phyloP scores from a whole-genome alignment of 495 filamentous ascomycete genomes.

The Aspergillus carlsbadensis region DNA sequence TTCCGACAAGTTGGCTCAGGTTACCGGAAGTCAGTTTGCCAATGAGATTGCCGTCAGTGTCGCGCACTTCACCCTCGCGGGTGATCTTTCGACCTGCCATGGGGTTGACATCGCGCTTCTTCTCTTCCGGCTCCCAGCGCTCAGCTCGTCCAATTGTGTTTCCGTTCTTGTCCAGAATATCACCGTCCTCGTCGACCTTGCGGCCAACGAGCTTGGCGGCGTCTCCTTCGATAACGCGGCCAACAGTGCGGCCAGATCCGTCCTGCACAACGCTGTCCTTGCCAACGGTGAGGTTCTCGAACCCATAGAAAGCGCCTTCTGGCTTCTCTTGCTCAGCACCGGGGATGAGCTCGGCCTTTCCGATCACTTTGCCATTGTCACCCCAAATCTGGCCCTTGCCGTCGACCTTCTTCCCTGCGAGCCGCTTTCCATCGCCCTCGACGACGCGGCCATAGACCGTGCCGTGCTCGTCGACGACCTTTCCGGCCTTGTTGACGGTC shows the following conservation, averaged over 20 bases:
- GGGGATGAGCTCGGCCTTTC: constrained; percentile 73
- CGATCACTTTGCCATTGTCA: constrained; percentile 76
- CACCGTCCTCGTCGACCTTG: constrained; percentile 78
- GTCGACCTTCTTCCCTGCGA: constrained; percentile 80
- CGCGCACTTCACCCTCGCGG: constrained; percentile 78
- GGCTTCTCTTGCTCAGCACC: constrained; percentile 67
- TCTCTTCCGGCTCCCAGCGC: constrained; percentile 76
- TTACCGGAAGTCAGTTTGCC: constrained; percentile 77
- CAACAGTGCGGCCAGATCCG: constrained; percentile 63
- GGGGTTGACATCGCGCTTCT: constrained; percentile 62
- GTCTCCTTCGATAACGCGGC: constrained; percentile 72
- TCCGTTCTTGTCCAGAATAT: constrained; percentile 78
- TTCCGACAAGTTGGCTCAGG: constrained; percentile 66
- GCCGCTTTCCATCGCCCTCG: constrained; percentile 64
- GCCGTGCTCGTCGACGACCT: constrained; percentile 75
- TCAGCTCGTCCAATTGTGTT: constrained; percentile 80
- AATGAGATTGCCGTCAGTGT: constrained; percentile 77
- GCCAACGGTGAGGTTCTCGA: constrained; percentile 66
- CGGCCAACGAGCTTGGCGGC: constrained; percentile 69
- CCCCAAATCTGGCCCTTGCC: constrained; percentile 79
- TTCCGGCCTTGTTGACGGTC: constrained; percentile 82
- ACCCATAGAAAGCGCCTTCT: constrained; percentile 78
- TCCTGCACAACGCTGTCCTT: constrained; percentile 75
- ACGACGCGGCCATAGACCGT: constrained; percentile 72
- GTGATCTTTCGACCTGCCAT: constrained; percentile 79